phyloP scores from a whole-genome alignment of 2,329 filamentous ascomycete genomes.

The Chalaropsis thielavioides region DNA sequence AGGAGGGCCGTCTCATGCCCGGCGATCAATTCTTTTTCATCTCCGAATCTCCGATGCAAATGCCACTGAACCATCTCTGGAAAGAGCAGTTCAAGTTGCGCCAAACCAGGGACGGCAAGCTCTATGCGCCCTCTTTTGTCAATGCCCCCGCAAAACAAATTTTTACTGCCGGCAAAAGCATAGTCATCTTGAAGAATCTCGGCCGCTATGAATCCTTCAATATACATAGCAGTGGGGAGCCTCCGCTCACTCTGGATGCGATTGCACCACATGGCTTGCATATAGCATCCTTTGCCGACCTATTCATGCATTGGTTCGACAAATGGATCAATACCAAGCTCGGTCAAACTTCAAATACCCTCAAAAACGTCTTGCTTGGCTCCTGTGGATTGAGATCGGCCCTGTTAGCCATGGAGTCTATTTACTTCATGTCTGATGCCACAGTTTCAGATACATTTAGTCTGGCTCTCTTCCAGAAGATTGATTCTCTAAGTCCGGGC shows the following conservation, averaged over 20 bases:
- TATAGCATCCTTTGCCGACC: conserved; percentile 56
- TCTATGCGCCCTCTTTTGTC: conserved; percentile 63
- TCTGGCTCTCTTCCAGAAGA: conserved; percentile 55
- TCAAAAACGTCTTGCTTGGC: conserved; percentile 53
- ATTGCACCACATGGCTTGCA: conserved; percentile 36
- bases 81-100: conserved; percentile 57
- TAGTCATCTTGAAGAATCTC: conserved; percentile 66
- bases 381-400: conserved; percentile 52
- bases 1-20: conserved; percentile 52
- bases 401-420: conserved; percentile 50
- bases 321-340: conserved; percentile 66
- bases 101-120: conserved; percentile 39
- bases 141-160: conserved; percentile 55
- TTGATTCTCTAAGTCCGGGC: conserved; percentile 43
- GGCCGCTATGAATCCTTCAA: conserved; percentile 34
- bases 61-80: conserved; percentile 57
- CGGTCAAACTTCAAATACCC: conserved; percentile 48
- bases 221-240: conserved; percentile 27
- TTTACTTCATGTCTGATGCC: conserved; percentile 70
- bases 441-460: conserved; percentile 51
- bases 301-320: conserved; percentile 57
- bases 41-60: conserved; percentile 39
- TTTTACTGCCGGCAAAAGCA: conserved; percentile 77
- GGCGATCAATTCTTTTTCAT: conserved; percentile 66
- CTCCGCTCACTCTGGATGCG: conserved; percentile 39